phyloP scores from a whole-genome alignment of 2,329 filamentous ascomycete species.

The Torrubiella hemipterigena region DNA sequence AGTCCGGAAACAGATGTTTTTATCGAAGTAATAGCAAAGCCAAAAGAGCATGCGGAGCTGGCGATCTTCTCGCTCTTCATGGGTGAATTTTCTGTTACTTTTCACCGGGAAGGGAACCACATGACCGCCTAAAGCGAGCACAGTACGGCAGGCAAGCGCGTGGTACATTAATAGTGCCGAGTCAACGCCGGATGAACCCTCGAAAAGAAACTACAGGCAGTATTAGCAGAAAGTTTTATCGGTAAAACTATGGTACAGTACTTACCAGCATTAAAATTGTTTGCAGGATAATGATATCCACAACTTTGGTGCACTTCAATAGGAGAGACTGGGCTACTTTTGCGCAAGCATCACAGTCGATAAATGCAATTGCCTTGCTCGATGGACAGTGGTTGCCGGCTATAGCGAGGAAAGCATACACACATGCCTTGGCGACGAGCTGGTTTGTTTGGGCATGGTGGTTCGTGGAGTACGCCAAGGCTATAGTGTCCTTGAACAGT shows the following conservation, averaged over 20 bases:
- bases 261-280: conserved; percentile 35
- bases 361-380: conserved; percentile 3
- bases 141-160: conserved; percentile 30
- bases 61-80: conserved; percentile 14
- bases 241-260: not conserved
- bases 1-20: conserved; percentile 40
- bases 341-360: conserved; percentile 29
- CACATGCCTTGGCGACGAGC: conserved; percentile 28
- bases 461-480: conserved; percentile 26
- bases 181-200: not conserved
- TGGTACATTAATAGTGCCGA: no score
- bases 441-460: conserved; percentile 9
- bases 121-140: conserved; percentile 38
- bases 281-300: no score
- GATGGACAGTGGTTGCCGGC: conserved; percentile 12
- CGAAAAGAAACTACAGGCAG: not conserved
- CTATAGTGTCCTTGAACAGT: conserved; percentile 32
- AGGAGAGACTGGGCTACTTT: conserved; percentile 28
- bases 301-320: conserved; percentile 22
- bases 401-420: conserved; percentile 35
- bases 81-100: conserved; percentile 7
- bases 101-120: conserved; percentile 10
- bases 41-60: conserved; percentile 36
- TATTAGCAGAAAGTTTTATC: not conserved
- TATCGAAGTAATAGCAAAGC: conserved; percentile 42